These are phyloP conservation scores for Vachellia pachyceras DNA, from an alignment of 306 rosid genomes.

Conservation along the genomic window DNA sequence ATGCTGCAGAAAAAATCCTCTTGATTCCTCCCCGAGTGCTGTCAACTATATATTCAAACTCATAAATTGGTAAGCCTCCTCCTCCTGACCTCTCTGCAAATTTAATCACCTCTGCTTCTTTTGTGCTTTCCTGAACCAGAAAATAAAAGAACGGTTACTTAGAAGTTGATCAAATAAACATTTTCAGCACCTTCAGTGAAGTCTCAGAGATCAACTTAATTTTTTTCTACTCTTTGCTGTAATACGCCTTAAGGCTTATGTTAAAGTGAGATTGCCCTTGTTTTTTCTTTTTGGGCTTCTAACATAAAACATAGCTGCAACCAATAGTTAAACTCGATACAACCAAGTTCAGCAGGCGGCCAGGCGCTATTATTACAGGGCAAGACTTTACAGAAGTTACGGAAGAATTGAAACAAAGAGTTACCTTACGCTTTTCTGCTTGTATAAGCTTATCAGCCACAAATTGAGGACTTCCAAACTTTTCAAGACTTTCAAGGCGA, in stretches of 20 bases:
- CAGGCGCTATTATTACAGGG: neutral
- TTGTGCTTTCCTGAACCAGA: constrained; percentile 77
- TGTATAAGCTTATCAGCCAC: constrained; percentile 89
- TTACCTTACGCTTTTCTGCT: constrained; percentile 88
- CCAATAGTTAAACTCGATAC: constrained; percentile 3
- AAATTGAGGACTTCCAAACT: constrained; percentile 84
- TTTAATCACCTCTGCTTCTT: constrained; percentile 70
- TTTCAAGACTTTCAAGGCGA: constrained; percentile 79
- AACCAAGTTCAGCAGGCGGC: neutral
- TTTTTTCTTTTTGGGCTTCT: neutral
- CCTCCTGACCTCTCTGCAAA: constrained; percentile 73
- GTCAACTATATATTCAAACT: constrained; percentile 77
- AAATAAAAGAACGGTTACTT: neutral
- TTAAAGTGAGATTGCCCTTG: neutral
- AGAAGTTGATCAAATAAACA: neutral
- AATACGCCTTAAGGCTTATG: neutral
- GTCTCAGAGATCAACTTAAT: neutral
- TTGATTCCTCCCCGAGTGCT: constrained; percentile 92
- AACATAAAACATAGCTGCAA: constrained; percentile 22
- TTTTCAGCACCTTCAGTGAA: neutral
- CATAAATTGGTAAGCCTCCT: constrained; percentile 67
- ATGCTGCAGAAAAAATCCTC: constrained; percentile 86
- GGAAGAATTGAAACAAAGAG: constrained; percentile 18
- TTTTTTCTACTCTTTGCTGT: neutral
- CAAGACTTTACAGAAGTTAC: neutral